Evolutionary conservation across 2,329 filamentous ascomycete genomes (phyloP).

Genomic region (Pseudopyricularia javanii): DNA sequence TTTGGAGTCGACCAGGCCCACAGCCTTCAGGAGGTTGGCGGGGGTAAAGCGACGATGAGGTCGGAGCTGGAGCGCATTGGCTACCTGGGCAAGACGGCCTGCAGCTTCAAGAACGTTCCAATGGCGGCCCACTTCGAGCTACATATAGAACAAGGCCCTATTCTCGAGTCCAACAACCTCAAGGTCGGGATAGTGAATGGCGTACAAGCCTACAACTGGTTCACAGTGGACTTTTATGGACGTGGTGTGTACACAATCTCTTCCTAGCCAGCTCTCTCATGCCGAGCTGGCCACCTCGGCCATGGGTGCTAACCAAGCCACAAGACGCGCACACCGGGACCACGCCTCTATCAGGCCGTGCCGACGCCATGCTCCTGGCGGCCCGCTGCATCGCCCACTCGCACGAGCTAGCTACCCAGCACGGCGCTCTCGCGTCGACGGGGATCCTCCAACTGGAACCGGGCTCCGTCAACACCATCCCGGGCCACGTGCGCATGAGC

Average conservation of each 20-base stretch:
- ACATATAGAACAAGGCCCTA: conserved; percentile 75
- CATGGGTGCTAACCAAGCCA: neutral
- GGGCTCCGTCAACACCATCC: conserved; percentile 63
- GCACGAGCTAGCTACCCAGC: conserved; percentile 46
- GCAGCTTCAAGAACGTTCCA: conserved; percentile 45
- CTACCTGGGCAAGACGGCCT: conserved; percentile 48
- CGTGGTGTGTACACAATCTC: conserved; percentile 18
- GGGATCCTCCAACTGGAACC: conserved; percentile 55
- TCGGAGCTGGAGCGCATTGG: conserved; percentile 60
- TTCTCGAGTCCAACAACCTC: conserved; percentile 51
- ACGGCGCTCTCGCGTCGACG: conserved; percentile 53
- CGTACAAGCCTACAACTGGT: conserved; percentile 67
- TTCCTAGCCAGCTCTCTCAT: neutral
- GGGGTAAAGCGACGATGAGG: conserved; percentile 50
- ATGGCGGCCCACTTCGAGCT: conserved; percentile 73
- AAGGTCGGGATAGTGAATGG: conserved; percentile 60
- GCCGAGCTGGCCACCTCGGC: no score
- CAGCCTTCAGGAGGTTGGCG: conserved; percentile 46
- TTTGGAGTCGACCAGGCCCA: conserved; percentile 51
- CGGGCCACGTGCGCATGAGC: conserved; percentile 53
- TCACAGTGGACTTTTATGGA: conserved; percentile 52
- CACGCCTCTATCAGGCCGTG: conserved; percentile 35
- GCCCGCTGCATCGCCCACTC: conserved; percentile 54
- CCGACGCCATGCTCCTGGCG: conserved; percentile 26
- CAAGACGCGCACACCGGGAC: conserved; percentile 62